Evolutionary conservation across 140 eudicot genomes (phyloP).

Genomic region (Erigeron philadelphicus): DNA sequence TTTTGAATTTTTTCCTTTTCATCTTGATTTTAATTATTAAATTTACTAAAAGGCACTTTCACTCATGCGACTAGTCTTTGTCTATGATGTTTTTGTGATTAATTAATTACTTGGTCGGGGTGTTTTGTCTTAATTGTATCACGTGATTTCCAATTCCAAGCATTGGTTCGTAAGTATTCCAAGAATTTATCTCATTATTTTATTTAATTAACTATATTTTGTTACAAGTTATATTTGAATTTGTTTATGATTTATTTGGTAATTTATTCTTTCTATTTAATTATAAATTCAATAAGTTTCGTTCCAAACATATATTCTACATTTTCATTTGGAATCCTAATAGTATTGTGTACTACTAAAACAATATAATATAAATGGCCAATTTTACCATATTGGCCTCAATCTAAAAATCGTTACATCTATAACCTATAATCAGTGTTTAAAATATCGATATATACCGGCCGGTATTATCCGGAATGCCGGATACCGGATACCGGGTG

Average conservation of each 20-base stretch:
- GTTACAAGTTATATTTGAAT: conserved; percentile 20
- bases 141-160: conserved; percentile 97
- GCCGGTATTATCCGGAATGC: too few species aligned
- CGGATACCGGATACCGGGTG: too few species aligned
- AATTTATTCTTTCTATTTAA: too few species aligned
- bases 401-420: too few species aligned
- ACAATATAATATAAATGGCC: too few species aligned
- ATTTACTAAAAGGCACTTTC: conserved; percentile 19
- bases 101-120: conserved; percentile 91
- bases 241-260: neutral
- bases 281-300: too few species aligned
- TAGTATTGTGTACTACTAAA: too few species aligned
- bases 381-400: too few species aligned
- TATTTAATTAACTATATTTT: neutral
- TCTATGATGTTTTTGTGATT: conserved; percentile 40
- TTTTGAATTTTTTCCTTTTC: neutral
- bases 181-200: conserved; percentile 13
- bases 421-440: too few species aligned
- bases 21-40: neutral
- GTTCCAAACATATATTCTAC: too few species aligned
- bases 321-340: too few species aligned
- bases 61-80: conserved; percentile 33
- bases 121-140: conserved; percentile 98
- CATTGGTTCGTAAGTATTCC: conserved; percentile 51
- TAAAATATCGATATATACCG: too few species aligned